These are phyloP conservation scores for Russula griseocarnosa DNA, from an alignment of 768 basidiomycete species.

Conservation along the genomic window DNA sequence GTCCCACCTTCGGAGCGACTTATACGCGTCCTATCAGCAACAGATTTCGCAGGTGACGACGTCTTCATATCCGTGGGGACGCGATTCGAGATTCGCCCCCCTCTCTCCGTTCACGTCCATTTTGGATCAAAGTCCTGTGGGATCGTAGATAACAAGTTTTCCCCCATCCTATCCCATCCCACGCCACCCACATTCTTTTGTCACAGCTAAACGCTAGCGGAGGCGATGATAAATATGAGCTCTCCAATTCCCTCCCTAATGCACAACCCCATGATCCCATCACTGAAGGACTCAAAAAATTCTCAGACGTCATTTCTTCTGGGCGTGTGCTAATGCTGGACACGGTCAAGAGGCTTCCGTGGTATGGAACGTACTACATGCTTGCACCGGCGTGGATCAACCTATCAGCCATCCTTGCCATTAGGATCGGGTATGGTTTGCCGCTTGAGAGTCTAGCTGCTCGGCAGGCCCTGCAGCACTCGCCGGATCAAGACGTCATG, in stretches of 20 bases:
- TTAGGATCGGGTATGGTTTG: not conserved
- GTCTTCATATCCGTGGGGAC: conserved; percentile 19
- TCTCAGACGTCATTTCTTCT: not conserved
- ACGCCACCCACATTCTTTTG: conserved; percentile 17
- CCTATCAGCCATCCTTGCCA: not conserved
- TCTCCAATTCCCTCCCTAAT: not conserved
- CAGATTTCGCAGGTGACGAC: conserved; percentile 5
- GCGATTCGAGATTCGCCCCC: conserved; percentile 2
- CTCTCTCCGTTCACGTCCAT: conserved; percentile 14
- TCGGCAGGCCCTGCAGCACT: not conserved
- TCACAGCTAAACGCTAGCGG: not conserved
- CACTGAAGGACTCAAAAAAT: not conserved
- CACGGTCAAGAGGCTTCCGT: not conserved
- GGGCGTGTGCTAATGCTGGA: too few relatives aligned
- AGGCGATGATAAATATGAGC: not conserved
- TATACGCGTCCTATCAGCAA: conserved; percentile 11
- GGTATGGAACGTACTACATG: conserved; percentile 1
- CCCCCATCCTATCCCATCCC: not conserved
- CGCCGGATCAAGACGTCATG: conserved; percentile 15
- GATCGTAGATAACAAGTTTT: conserved; percentile 1
- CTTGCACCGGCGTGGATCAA: not conserved
- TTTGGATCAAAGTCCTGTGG: conserved; percentile 6
- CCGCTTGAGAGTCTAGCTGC: not conserved
- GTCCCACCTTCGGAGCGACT: conserved; percentile 17
- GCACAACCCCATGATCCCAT: conserved; percentile 7